Evolutionary conservation across 768 basidiomycete species (phyloP), one percentile per base, ranked within the genome.

Genomic region (Pleurotus eryngii): DNA sequence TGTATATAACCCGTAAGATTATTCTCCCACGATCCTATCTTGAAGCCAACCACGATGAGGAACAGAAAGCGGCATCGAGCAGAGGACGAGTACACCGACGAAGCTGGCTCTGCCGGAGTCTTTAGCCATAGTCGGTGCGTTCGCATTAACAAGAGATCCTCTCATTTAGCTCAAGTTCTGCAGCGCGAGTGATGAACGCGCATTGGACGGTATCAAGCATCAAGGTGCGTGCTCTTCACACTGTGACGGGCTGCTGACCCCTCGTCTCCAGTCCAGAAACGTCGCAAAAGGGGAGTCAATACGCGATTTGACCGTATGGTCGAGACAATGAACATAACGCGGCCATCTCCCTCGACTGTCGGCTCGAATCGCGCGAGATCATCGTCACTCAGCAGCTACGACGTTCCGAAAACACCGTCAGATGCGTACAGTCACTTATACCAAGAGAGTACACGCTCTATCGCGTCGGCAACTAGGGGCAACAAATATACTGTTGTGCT

Each of bases 231-330:
- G 14, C n/a, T 45, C 56, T 45, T 37, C 1, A 35, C 30, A 9
- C 8, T 35, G 30, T 8, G 30, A 35, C 30, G 11, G 30, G 8
- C 9, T 35, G 8, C 30, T 35, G 30, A 35, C 30, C 11, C 24
- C 30, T 35, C 9, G 8, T 1, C 8, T 35, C 9, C 11, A 35
- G 30, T 35, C 9, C 30, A 35, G 30, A 89, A 84, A 61, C 79
- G 83, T 17, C 76, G 75, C 22, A 81, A 73, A 62, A 71, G 70
- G n/a, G 78, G 78, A 6, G 69, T 85, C 49, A 90, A 89, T 61
- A 66, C 76, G 35, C 80, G 80, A 39, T 87, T 83, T 61, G 87
- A 90, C 66, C 75, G 75, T 45, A 90, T 90, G 88, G 70, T 89
- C 27, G 76, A 82, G 50, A 75, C 80, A 2, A 82, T 87, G 72